Evolutionary conservation across 768 basidiomycete genomes (phyloP), one percentile per base, ranked within the genome.

Genomic region (Cyclocybe aegerita): DNA sequence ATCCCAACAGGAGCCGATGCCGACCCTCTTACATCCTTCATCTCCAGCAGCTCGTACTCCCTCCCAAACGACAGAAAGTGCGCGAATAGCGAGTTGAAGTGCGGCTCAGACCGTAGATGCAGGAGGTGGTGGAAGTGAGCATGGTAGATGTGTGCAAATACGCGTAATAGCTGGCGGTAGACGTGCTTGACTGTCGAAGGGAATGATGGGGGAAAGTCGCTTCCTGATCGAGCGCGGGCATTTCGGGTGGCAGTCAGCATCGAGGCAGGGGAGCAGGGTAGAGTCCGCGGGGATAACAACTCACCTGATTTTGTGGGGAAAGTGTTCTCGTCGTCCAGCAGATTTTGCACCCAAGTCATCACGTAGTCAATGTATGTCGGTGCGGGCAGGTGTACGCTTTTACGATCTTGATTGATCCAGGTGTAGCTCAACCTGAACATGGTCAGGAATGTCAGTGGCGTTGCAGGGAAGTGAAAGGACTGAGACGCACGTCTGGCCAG

Each of bases 361-460:
- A 98, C 96, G 65, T 96, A 98, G 76, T 98, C 97, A 55, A 98
- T 93, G 70, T 98, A 98, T 7, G 93, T 94, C 4, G 95, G 93
- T 10, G 96, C 96, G 12, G 97, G 88, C 0, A 99, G 77, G 59
- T 93, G 83, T 31, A 98, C 90, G 54, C 85, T 88, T 65, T 93
- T 93, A 46, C 92, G 90, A 68, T 89, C 91, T 64, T 92, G 88
- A 70, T 98, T 98, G 61, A 97, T 89, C 97, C 97, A 99, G 4
- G 93, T 93, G 73, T 98, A 98, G 66, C 88, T 95, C 68, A 98
- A 78, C 50, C 93, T 96, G 14, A 31, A 39, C 16, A 34, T 4
- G 17, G 33, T 40, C 42, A 34, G 50, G 16, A 16, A 41, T 59
- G 38, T 11, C 32, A 9, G 29, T 15, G 7, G 39, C 29, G 9